Percentiles rank a stretch among this genome's conserved stretches.
phyloP scores from a whole-genome alignment of 1,284 basidiomycete genomes.

The Boletus calvinii region DNA sequence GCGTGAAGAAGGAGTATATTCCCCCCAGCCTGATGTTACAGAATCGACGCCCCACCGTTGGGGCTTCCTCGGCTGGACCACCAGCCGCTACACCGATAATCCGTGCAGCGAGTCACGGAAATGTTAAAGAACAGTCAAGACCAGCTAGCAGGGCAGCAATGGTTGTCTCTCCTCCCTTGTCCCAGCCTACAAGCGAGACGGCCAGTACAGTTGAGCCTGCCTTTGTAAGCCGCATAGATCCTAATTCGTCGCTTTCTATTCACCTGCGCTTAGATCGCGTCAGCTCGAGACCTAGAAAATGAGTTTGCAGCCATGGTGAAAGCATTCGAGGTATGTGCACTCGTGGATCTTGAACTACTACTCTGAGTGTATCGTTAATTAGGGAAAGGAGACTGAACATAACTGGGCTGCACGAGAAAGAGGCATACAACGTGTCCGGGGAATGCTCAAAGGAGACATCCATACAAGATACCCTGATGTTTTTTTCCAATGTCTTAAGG shows the following conservation, averaged over 20 bases:
- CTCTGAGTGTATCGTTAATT: conserved; percentile 14
- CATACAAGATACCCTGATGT: conserved; percentile 70
- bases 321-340: conserved; percentile 67
- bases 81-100: conserved; percentile 36
- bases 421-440: conserved; percentile 77
- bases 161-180: conserved; percentile 43
- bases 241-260: neutral
- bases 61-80: conserved; percentile 24
- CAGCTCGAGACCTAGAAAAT: conserved; percentile 78
- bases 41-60: conserved; percentile 45
- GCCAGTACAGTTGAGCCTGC: conserved; percentile 56
- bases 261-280: conserved; percentile 64
- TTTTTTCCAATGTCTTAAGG: conserved; percentile 76
- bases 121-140: conserved; percentile 46
- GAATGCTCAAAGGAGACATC: conserved; percentile 88
- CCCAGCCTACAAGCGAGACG: conserved; percentile 39
- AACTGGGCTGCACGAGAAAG: conserved; percentile 91
- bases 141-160: conserved; percentile 57
- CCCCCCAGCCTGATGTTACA: conserved; percentile 71
- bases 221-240: conserved; percentile 53
- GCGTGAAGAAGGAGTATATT: conserved; percentile 54
- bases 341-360: neutral
- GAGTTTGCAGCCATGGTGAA: conserved; percentile 81
- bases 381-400: conserved; percentile 96
- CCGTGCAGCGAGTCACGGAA: conserved; percentile 51